Conservation (phyloP, 2,329 filamentous ascomycete species). For the Aureobasidium leucospermi region DNA sequence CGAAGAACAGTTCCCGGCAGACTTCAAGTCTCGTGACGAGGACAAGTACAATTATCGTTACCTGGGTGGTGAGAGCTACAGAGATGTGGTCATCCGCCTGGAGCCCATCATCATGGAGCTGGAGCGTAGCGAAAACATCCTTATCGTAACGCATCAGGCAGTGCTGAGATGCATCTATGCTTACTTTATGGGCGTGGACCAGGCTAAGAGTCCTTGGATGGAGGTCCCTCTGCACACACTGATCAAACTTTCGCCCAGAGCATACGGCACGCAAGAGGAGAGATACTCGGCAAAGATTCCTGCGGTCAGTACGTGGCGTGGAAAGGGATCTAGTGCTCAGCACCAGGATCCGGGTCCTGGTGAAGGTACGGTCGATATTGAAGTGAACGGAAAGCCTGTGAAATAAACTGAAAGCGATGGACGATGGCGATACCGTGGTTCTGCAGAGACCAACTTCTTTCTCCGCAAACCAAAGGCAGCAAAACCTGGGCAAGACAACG, state of each 20-base stretch:
- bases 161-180: slow-evolving; percentile 96
- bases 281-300: slow-evolving; percentile 85
- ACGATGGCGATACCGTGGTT: not conserved
- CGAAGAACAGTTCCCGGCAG: slow-evolving; percentile 81
- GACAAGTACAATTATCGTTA: slow-evolving; percentile 99
- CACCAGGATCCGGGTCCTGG: slow-evolving; percentile 49
- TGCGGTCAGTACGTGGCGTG: slow-evolving; percentile 92
- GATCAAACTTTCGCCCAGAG: slow-evolving; percentile 90
- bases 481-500: not conserved
- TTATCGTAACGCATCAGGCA: slow-evolving; percentile 96
- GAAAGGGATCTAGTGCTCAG: slow-evolving; percentile 85
- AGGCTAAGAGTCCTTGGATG: slow-evolving; percentile 94
- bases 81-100: slow-evolving; percentile 92
- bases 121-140: slow-evolving; percentile 89
- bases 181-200: slow-evolving; percentile 96
- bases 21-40: slow-evolving; percentile 90
- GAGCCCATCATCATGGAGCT: slow-evolving; percentile 99
- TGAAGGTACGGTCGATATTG: not conserved
- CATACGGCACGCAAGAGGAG: slow-evolving; percentile 88
- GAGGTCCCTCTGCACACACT: slow-evolving; percentile 93
- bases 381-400: not conserved
- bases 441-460: not conserved
- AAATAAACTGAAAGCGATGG: not conserved
- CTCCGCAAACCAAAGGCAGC: not conserved
- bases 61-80: slow-evolving; percentile 89